A percentile compares a stretch with the other conserved stretches of the same genome.
phyloP scores from a whole-genome alignment of 1,284 basidiomycete genomes.

The Sphagnurus paluster region DNA sequence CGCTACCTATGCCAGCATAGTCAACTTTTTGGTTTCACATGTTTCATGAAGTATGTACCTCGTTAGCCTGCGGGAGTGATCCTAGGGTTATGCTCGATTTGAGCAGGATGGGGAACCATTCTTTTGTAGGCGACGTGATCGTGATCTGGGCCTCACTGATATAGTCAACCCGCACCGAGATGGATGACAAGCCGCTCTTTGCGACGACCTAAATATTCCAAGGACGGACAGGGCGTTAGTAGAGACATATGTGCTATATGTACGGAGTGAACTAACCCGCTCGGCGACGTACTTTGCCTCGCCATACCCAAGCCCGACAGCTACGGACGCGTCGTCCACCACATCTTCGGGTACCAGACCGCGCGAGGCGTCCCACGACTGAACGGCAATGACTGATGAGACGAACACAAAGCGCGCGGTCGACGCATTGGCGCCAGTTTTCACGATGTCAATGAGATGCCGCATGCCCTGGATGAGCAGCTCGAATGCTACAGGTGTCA shows the following conservation, averaged over 20 bases:
- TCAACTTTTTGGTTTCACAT: background rate
- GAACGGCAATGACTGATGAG: slow-evolving; percentile 24
- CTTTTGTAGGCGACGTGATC: slow-evolving; percentile 24
- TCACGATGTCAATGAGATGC: slow-evolving; percentile 40
- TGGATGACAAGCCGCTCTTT: slow-evolving; percentile 4
- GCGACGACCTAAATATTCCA: slow-evolving; percentile 7
- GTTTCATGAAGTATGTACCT: slow-evolving; percentile 9
- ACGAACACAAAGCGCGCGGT: slow-evolving; percentile 20
- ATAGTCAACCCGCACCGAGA: slow-evolving; percentile 22
- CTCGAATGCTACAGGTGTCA: slow-evolving; percentile 33
- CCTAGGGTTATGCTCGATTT: slow-evolving; percentile 23
- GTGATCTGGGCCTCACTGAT: slow-evolving; percentile 20
- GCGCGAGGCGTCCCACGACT: slow-evolving; percentile 25
- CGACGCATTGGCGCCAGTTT: slow-evolving; percentile 24
- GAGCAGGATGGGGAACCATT: slow-evolving; percentile 26
- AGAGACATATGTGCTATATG: background rate
- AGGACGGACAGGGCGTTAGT: background rate
- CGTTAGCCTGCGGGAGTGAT: slow-evolving; percentile 12
- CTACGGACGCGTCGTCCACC: slow-evolving; percentile 17
- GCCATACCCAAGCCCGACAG: slow-evolving; percentile 25
- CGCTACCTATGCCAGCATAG: slow-evolving; percentile 1
- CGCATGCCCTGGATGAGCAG: slow-evolving; percentile 36
- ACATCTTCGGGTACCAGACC: slow-evolving; percentile 24
- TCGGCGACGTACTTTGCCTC: slow-evolving; percentile 30
- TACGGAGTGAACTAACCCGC: slow-evolving; percentile 21